These are phyloP conservation scores for Marasmius sp. DNA, from an alignment of 1,284 basidiomycete genomes.

Conservation along the genomic window DNA sequence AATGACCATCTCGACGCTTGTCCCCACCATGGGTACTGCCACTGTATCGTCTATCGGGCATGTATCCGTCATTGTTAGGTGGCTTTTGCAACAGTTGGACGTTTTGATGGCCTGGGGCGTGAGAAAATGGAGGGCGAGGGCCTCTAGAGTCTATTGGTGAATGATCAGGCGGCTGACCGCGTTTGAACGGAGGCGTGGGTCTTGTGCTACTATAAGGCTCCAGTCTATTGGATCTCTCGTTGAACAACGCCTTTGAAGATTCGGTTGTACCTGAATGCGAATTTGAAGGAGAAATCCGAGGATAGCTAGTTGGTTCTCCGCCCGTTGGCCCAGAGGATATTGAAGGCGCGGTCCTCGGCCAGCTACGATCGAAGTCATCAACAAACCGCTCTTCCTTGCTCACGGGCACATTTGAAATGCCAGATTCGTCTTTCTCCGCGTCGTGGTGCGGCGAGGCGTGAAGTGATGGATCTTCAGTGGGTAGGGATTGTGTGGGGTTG, in stretches of 20 bases:
- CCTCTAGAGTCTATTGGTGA: constrained; percentile 44
- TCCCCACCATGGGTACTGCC: constrained; percentile 8
- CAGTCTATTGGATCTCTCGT: constrained; percentile 83
- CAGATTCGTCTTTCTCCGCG: constrained; percentile 19
- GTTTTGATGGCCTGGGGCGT: constrained; percentile 34
- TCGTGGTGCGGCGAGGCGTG: constrained; percentile 17
- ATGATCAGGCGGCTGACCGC: constrained; percentile 45
- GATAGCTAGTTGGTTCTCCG: constrained; percentile 39
- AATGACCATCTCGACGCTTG: constrained; percentile 9
- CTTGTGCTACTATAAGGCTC: constrained; percentile 65
- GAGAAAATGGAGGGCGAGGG: constrained; percentile 44
- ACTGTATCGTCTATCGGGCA: constrained; percentile 33
- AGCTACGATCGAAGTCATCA: constrained; percentile 92
- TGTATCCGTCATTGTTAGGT: constrained; percentile 25
- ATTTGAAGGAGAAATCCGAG: constrained; percentile 20
- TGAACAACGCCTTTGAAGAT: constrained; percentile 76
- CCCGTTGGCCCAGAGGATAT: constrained; percentile 38
- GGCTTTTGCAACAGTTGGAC: constrained; percentile 55
- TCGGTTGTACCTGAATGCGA: constrained; percentile 47
- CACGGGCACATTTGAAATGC: constrained; percentile 38
- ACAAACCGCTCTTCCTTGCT: constrained; percentile 78
- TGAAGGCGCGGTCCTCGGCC: constrained; percentile 65
- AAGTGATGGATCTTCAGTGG: constrained; percentile 22
- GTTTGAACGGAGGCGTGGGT: constrained; percentile 39
- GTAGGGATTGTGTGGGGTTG: constrained; percentile 32